Conservation (phyloP, 345 rosid species). For the Eucalyptus erythrocorys region DNA sequence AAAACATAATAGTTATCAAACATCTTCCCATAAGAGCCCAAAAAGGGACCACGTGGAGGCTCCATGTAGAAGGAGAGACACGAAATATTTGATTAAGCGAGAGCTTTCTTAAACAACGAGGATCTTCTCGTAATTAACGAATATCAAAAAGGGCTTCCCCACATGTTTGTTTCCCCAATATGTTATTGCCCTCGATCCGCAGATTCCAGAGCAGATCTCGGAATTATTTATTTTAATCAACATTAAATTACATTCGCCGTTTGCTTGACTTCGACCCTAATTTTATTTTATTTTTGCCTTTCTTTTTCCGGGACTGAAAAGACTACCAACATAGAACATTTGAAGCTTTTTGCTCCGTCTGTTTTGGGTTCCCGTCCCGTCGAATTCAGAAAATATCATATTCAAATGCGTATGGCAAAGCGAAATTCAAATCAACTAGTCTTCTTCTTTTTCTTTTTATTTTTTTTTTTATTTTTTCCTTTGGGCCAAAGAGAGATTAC, state of each 20-base stretch:
- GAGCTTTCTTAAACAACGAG: not conserved
- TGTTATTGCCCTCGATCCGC: not conserved
- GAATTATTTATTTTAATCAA: not conserved
- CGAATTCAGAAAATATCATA: not conserved
- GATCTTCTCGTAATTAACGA: too few relatives aligned
- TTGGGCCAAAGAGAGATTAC: too few relatives aligned
- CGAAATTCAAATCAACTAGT: not conserved
- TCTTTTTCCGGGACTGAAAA: not conserved
- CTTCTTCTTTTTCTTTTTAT: not conserved
- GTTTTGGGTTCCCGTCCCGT: not conserved
- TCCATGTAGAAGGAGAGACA: not conserved
- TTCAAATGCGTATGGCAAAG: not conserved
- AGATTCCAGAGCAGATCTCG: not conserved
- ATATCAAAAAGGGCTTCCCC: not conserved
- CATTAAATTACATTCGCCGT: not conserved
- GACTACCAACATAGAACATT: too few relatives aligned
- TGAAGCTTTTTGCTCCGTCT: not conserved
- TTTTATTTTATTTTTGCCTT: not conserved
- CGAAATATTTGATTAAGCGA: not conserved
- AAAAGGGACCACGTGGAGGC: not conserved
- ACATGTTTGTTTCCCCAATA: not conserved
- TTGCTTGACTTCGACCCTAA: not conserved
- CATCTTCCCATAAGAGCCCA: not conserved
- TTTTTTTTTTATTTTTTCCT: fast-evolving
- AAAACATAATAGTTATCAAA: too few relatives aligned